Evolutionary conservation across 495 filamentous ascomycete genomes (phyloP), one percentile per base, ranked within the genome.

Genomic region (Oidiodendron maius): DNA sequence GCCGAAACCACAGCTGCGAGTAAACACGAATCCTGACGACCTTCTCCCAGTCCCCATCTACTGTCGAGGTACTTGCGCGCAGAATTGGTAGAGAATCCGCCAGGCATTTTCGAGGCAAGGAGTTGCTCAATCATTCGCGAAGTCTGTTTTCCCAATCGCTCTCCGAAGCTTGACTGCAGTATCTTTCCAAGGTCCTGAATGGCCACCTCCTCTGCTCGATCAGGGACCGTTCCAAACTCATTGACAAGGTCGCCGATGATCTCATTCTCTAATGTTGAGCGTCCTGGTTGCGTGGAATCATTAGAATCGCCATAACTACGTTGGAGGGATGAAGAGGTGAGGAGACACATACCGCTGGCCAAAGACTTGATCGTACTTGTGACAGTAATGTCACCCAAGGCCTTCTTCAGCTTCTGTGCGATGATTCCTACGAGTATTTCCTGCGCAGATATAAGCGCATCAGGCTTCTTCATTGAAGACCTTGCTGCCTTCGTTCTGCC

Each of bases 201-300:
- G n/a, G 89, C 87, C n/a, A 82, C 89, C 64, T 98, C 91, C 76
- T 98, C 93, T 26, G 93, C 88, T 71, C 95, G 95, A 66, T 98
- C 93, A 30, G 93, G 93, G 5, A 90, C 94, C 13, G 87, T 91
- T 15, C 91, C 91, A 53, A 98, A 98, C 66, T 98, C 93, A 61
- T 95, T 95, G 61, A 89, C 89, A 53, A 98, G 66, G 59, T 96
- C 91, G 63, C 87, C 86, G 6, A 95, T 77, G 50, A 95, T 94
- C 64, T 95, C 91, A 64, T 95, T 95, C 57, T 95, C 88, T 45
- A 96, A 75, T 13, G 90, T 96, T 3, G 90, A 95, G 75, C 94
- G 95, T 52, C 89, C 89, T 91, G 21, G 40, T 12, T 11, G 13
- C 25, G 17, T 24, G 11, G 15, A 42, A 17, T 17, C 12, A 17